Conservation (phyloP, 352 stramenopile species). For the Phytophthora colocasiae region DNA sequence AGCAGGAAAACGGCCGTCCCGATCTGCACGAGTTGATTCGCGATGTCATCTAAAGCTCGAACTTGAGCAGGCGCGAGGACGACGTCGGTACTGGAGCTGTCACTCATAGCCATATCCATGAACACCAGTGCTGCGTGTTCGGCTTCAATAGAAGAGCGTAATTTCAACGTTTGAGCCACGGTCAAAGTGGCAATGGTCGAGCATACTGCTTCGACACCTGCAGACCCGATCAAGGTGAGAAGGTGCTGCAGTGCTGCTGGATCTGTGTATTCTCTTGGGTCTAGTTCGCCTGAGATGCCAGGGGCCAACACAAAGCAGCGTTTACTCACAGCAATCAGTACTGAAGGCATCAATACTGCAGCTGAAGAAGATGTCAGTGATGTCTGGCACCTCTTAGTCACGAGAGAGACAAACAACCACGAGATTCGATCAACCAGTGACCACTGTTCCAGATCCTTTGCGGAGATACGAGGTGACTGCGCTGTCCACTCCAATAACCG, state of each 20-base stretch:
- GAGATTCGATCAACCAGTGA: slow-evolving; percentile 32
- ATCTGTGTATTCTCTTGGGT: slow-evolving; percentile 31
- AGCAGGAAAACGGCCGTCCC: slow-evolving; percentile 44
- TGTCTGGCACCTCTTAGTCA: slow-evolving; percentile 23
- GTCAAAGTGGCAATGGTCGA: slow-evolving; percentile 32
- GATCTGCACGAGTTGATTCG: slow-evolving; percentile 37
- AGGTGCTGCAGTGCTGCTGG: slow-evolving; percentile 17
- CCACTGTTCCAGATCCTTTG: slow-evolving; percentile 30
- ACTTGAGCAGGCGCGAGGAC: slow-evolving; percentile 13
- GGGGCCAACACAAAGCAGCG: slow-evolving; percentile 24
- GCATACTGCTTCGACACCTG: slow-evolving; percentile 24
- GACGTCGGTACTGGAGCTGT: slow-evolving; percentile 8
- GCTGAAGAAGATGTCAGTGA: not conserved
- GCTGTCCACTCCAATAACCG: slow-evolving; percentile 23
- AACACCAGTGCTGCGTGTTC: slow-evolving; percentile 31
- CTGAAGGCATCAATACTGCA: slow-evolving; percentile 1
- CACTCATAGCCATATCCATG: slow-evolving; percentile 32
- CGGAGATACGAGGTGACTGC: slow-evolving; percentile 3
- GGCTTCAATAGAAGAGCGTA: slow-evolving; percentile 37
- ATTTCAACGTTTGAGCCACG: slow-evolving; percentile 23
- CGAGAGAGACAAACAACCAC: slow-evolving; percentile 31
- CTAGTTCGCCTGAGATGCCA: slow-evolving; percentile 10
- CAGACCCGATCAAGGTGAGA: slow-evolving; percentile 15
- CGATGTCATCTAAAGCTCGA: slow-evolving; percentile 34
- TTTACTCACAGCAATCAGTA: slow-evolving; percentile 28